These are phyloP conservation scores for Penicillium sp. DNA, from an alignment of 2,329 filamentous ascomycete genomes.

Conservation along the genomic window DNA sequence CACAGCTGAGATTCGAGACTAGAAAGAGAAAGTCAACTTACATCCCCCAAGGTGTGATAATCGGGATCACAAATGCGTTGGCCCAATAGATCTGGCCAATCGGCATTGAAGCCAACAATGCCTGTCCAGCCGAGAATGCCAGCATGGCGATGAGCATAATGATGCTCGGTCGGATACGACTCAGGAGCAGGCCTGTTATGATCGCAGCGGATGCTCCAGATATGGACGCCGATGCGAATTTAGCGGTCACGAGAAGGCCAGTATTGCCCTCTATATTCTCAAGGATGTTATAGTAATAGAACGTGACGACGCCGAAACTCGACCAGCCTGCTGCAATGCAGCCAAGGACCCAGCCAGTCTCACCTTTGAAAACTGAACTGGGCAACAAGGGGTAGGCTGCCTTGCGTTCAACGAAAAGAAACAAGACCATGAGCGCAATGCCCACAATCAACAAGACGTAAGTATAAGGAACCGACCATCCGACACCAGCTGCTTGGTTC, in stretches of 20 bases:
- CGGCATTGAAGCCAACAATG: conserved; percentile 42
- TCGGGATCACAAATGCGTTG: conserved; percentile 30
- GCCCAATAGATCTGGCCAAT: conserved; percentile 46
- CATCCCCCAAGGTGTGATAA: conserved; percentile 34
- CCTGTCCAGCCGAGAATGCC: conserved; percentile 35
- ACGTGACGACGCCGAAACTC: conserved; percentile 55
- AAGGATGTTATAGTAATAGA: conserved; percentile 53
- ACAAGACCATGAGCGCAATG: conserved; percentile 51
- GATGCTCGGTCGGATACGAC: conserved; percentile 28
- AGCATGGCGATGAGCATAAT: conserved; percentile 40
- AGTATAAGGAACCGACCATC: conserved; percentile 57
- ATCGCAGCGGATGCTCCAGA: conserved; percentile 36
- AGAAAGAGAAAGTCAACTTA: conserved; percentile 13
- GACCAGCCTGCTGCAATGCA: conserved; percentile 56
- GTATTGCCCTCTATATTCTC: conserved; percentile 37
- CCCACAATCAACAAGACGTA: conserved; percentile 58
- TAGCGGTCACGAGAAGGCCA: conserved; percentile 31
- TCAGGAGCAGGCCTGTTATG: conserved; percentile 35
- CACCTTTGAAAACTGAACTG: conserved; percentile 48
- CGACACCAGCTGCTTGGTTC: conserved; percentile 61
- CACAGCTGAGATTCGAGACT: not conserved
- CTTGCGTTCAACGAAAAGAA: conserved; percentile 52
- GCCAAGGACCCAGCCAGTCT: conserved; percentile 56
- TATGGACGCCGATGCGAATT: conserved; percentile 27
- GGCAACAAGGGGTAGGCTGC: conserved; percentile 57